Conservation (phyloP, 495 filamentous ascomycete species). For the Neurospora africana region DNA sequence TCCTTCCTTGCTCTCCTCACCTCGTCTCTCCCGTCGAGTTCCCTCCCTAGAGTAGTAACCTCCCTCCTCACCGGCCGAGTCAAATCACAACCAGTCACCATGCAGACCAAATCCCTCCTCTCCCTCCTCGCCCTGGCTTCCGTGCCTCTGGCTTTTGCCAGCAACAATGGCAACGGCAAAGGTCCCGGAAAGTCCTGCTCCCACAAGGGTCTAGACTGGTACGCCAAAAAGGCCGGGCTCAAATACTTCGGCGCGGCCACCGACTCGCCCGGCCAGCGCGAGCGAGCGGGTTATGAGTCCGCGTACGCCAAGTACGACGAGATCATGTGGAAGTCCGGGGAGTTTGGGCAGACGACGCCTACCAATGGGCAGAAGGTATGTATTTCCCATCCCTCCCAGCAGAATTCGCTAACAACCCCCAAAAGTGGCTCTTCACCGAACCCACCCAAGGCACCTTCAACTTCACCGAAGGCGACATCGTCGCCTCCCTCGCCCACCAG, state of each 20-base stretch:
- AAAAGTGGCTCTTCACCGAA: slow-evolving; percentile 38
- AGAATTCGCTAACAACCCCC: not conserved
- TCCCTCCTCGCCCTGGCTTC: slow-evolving; percentile 5
- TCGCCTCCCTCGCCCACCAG: slow-evolving; percentile 36
- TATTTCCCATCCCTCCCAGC: not conserved
- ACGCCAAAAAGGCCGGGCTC: slow-evolving; percentile 30
- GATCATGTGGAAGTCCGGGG: slow-evolving; percentile 28
- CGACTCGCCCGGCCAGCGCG: slow-evolving; percentile 29
- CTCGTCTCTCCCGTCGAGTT: not conserved
- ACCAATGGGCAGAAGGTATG: slow-evolving; percentile 38
- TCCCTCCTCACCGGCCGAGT: not conserved
- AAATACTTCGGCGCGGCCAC: slow-evolving; percentile 42
- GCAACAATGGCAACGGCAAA: not conserved
- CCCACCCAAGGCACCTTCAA: slow-evolving; percentile 34
- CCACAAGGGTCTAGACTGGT: slow-evolving; percentile 16
- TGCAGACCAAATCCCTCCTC: slow-evolving; percentile 1
- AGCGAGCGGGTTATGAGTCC: slow-evolving; percentile 21
- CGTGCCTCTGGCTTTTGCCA: slow-evolving; percentile 4
- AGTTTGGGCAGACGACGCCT: slow-evolving; percentile 44
- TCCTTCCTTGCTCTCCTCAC: not conserved
- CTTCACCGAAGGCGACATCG: slow-evolving; percentile 37
- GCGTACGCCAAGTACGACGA: slow-evolving; percentile 19
- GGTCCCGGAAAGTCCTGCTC: not conserved
- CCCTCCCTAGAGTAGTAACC: not conserved
- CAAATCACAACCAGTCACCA: not conserved